These are phyloP conservation scores for Cubamyces lactineus DNA, from an alignment of 768 basidiomycete genomes.

Conservation along the genomic window DNA sequence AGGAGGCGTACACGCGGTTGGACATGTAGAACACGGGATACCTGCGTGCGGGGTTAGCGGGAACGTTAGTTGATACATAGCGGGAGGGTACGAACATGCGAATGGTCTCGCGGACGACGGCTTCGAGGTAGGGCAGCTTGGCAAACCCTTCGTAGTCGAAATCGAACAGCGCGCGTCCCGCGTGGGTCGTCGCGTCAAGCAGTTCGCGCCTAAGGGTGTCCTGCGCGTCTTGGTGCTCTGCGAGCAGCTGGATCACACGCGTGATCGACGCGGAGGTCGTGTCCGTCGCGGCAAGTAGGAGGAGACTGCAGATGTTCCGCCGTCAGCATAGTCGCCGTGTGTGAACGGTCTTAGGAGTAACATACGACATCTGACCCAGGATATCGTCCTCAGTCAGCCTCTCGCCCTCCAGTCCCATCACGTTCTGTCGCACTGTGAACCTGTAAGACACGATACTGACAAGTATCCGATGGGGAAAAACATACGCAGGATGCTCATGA, in stretches of 20 bases:
- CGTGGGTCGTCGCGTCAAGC: neutral
- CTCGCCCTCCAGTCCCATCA: neutral
- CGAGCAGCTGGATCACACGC: neutral
- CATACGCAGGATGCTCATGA: slow-evolving; percentile 16
- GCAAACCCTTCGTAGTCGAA: slow-evolving; percentile 6
- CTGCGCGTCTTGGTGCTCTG: neutral
- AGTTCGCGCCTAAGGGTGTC: neutral
- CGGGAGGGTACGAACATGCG: neutral
- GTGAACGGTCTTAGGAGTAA: neutral
- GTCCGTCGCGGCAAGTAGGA: slow-evolving; percentile 10
- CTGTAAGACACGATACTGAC: neutral
- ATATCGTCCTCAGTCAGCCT: slow-evolving; percentile 1
- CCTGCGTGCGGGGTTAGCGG: neutral
- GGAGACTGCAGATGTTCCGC: neutral
- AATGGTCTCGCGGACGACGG: slow-evolving; percentile 14
- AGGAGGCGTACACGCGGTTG: neutral
- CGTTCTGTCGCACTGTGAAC: slow-evolving; percentile 5
- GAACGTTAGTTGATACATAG: neutral
- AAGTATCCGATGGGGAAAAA: neutral
- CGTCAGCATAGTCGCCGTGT: too few relatives aligned
- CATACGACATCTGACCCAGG: slow-evolving; percentile 16
- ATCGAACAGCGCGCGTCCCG: slow-evolving; percentile 1
- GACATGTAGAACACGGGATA: slow-evolving; percentile 3
- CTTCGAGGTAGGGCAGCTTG: slow-evolving; percentile 12
- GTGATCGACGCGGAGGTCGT: slow-evolving; percentile 5